Percentiles rank a stretch among this genome's conserved stretches.
Conservation (phyloP, 257 asterid genomes). For the Fraxinus cuspidata region DNA sequence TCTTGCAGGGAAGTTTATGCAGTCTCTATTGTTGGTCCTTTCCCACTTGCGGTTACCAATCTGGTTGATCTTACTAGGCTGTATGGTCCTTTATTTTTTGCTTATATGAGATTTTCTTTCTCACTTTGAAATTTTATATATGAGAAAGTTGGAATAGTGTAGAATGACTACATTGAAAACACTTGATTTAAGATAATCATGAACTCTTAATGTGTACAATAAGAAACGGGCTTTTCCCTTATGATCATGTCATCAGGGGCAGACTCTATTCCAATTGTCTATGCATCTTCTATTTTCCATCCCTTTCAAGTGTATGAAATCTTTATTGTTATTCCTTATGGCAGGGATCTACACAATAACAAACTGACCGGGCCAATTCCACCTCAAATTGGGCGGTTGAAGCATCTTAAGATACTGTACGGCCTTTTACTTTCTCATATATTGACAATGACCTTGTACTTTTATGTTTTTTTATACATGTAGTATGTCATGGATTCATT, state of each 20-base stretch:
- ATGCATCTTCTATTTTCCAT: not conserved
- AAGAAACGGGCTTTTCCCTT: not conserved
- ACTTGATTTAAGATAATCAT: not conserved
- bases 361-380: conserved; percentile 97
- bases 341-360: conserved; percentile 97
- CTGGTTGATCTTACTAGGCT: conserved; percentile 90
- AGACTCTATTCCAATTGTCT: not conserved
- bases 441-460: conserved; percentile 16
- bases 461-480: conserved; percentile 20
- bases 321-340: conserved; percentile 20
- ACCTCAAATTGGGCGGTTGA: conserved; percentile 89
- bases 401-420: conserved; percentile 95
- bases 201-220: not conserved
- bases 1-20: conserved; percentile 96
- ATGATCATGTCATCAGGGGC: not conserved
- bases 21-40: conserved; percentile 94
- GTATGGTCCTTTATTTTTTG: conserved; percentile 46
- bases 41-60: conserved; percentile 96
- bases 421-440: conserved; percentile 30
- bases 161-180: not conserved
- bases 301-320: conserved; percentile 19
- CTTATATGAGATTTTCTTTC: conserved; percentile 6
- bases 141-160: not conserved
- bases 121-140: not conserved
- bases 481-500: conserved; percentile 13